Evolutionary conservation across 805 yeast genomes (phyloP), one percentile per base, ranked within the genome.

Genomic region (Helenozyma rhizophorensis): DNA sequence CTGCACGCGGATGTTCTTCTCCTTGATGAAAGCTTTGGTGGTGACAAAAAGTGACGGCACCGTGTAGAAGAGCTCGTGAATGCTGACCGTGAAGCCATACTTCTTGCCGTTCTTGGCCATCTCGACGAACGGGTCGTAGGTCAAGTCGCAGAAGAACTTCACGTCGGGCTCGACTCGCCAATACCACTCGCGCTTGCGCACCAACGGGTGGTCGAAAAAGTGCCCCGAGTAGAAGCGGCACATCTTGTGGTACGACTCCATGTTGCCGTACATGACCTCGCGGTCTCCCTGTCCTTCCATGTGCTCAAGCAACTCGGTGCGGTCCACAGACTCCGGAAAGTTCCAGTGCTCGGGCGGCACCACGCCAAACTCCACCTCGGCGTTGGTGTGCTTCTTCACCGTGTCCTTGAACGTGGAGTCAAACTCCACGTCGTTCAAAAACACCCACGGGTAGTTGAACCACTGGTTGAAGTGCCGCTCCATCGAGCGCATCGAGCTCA

Each of bases 151-250:
- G 54, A 71, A 87, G 53, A 86, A 87, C 44, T 84, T 80, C 25
- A 90, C 93, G 43, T 83, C 83, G 3, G 97, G 97, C 57, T 93
- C 98, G 9, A 93, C 87, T 35, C 97, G 71, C 96, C 97, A 89
- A 60, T 88, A 90, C 94, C 96, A 90, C 40, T 88, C 87, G 35
- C 78, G 70, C 39, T 77, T 71, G 31, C 59, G 58, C 26, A 90
- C 80, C 41, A 85, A 53, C 5, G 83, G 83, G 56, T 90, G 96
- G 39, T 80, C 75, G 61, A 76, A 86, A 52, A 90, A 90, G 36
- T 69, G 68, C 1, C 96, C 95, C 0, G 94, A 78, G 53, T 84
- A 47, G 34, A 47, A 47, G 2, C 51, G 49, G 55, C 97, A 90
- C 97, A 90, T 90, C 51, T 83, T 82, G 56, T 90, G 97, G 53